A percentile compares a stretch with the other conserved stretches of the same genome.
Conservation (phyloP, 495 filamentous ascomycete genomes). For the Podospora australis region DNA sequence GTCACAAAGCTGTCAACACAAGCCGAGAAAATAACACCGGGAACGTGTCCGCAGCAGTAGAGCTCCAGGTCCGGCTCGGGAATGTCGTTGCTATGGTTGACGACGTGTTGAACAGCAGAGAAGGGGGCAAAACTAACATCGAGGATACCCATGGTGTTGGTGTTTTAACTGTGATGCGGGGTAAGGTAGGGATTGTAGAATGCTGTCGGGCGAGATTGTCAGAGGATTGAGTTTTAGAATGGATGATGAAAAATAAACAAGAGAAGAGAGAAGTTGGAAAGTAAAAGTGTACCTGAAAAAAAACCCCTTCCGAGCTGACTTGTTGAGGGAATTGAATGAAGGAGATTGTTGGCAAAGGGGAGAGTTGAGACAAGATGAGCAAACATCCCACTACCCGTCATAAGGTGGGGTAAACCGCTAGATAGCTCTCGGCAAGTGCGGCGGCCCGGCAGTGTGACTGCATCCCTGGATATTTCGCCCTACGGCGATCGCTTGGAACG, state of each 20-base stretch:
- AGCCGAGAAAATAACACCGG: too few relatives aligned
- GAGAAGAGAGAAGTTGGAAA: slow-evolving; percentile 10
- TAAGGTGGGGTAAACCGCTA: background rate
- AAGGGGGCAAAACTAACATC: slow-evolving; percentile 8
- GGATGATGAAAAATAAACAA: background rate
- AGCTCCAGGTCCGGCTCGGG: background rate
- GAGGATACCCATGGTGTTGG: slow-evolving; percentile 12
- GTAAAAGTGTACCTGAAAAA: too few relatives aligned
- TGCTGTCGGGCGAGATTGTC: slow-evolving; percentile 3
- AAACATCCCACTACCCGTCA: background rate
- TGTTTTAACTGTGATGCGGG: background rate
- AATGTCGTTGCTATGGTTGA: background rate
- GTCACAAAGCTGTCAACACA: background rate
- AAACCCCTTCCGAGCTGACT: too few relatives aligned
- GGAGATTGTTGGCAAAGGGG: background rate
- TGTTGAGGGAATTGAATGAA: slow-evolving; percentile 17
- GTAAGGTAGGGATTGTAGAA: background rate
- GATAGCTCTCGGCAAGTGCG: background rate
- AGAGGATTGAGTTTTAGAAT: background rate
- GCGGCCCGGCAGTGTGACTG: background rate
- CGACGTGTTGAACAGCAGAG: background rate
- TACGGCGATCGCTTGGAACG: too few relatives aligned
- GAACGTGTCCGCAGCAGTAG: too few relatives aligned
- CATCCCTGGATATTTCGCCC: too few relatives aligned
- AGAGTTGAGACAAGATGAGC: background rate